A percentile compares a stretch with the other conserved stretches of the same genome.
phyloP scores from a whole-genome alignment of 768 basidiomycete genomes.

The Tricholoma matsutake region DNA sequence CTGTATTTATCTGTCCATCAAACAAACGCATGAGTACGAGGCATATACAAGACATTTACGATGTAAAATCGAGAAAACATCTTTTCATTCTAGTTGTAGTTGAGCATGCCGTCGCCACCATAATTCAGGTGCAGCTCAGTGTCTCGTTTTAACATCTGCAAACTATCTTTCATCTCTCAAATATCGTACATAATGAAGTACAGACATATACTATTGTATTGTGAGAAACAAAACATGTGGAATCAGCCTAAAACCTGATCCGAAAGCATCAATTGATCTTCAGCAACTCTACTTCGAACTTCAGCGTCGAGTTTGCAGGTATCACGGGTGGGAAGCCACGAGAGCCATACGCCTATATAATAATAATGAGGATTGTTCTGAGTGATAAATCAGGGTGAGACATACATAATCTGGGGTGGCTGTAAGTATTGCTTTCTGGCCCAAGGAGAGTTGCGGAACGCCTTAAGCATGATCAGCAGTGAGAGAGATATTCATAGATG shows the following conservation, averaged over 20 bases:
- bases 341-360: constrained; percentile 60
- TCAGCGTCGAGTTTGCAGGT: constrained; percentile 69
- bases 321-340: constrained; percentile 80
- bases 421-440: constrained; percentile 66
- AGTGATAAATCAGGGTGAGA: constrained; percentile 12
- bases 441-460: constrained; percentile 73
- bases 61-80: too few relatives aligned
- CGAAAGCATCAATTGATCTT: constrained; percentile 45
- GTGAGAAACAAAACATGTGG: constrained; percentile 6
- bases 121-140: too few relatives aligned
- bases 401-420: constrained; percentile 78
- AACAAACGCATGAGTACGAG: too few relatives aligned
- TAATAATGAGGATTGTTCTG: constrained; percentile 5
- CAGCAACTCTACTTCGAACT: constrained; percentile 82
- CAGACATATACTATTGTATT: constrained; percentile 27
- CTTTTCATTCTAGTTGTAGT: too few relatives aligned
- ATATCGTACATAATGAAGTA: constrained; percentile 1
- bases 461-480: constrained; percentile 43
- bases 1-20: too few relatives aligned
- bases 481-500: neutral
- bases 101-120: too few relatives aligned
- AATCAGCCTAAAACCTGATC: neutral
- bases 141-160: neutral
- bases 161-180: neutral
- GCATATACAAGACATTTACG: too few relatives aligned